Conservation (phyloP, 1,139 yeast genomes). For the Blastobotrys illinoisensis region DNA sequence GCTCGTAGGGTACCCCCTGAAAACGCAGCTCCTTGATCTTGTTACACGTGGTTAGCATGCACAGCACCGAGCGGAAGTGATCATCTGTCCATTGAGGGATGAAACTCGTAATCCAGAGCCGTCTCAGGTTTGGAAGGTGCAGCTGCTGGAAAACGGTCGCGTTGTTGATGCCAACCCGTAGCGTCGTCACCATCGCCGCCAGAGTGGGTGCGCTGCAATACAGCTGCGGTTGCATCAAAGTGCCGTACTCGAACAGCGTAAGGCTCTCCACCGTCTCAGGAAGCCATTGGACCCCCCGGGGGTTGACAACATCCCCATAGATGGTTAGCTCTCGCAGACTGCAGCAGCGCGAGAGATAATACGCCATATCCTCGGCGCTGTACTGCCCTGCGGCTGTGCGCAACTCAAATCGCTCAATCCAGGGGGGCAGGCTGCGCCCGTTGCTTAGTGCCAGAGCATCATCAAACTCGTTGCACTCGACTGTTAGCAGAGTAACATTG, state of each 20-base stretch:
- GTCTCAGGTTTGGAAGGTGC: slow-evolving; percentile 3
- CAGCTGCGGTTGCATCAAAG: not conserved
- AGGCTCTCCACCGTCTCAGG: slow-evolving; percentile 1
- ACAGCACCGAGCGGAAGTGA: slow-evolving; percentile 3
- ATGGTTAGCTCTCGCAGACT: slow-evolving; percentile 1
- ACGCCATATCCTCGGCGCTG: slow-evolving; percentile 4
- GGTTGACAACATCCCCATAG: slow-evolving; percentile 8
- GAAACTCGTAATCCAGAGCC: slow-evolving; percentile 6
- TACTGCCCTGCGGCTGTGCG: slow-evolving; percentile 1
- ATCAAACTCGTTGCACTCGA: slow-evolving; percentile 7
- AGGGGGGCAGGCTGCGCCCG: not conserved
- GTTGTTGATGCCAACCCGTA: slow-evolving; percentile 4
- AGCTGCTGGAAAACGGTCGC: slow-evolving; percentile 7
- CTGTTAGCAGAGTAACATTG: not conserved
- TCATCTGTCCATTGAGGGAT: slow-evolving; percentile 2
- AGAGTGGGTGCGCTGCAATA: not conserved
- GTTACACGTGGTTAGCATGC: slow-evolving; percentile 1
- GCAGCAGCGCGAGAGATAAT: slow-evolving; percentile 1
- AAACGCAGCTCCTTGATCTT: slow-evolving; percentile 2
- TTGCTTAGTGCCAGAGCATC: slow-evolving; percentile 6
- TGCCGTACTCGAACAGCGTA: not conserved
- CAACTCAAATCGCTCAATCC: slow-evolving; percentile 7
- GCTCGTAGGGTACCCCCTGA: slow-evolving; percentile 9
- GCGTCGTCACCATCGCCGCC: not conserved
- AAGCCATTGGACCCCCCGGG: slow-evolving; percentile 2